Evolutionary conservation across 352 stramenopile species (phyloP), one percentile per base, ranked within the genome.

Genomic region (Globisporangium irregulare): DNA sequence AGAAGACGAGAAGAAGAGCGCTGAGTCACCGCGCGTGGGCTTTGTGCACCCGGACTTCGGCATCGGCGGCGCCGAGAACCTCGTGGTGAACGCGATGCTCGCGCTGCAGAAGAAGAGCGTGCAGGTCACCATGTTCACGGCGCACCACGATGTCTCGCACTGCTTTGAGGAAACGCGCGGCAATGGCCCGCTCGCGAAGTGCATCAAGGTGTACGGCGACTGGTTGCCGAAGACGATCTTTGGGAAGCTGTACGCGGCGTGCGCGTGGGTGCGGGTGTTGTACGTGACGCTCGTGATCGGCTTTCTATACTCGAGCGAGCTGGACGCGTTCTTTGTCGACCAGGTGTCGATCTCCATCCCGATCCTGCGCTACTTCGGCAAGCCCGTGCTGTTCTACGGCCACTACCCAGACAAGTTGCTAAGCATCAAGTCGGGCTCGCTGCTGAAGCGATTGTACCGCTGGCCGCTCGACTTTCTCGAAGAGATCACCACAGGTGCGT

Each of bases 341-440:
- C 87, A 95, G 65, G 82, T 95, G 62, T 93, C 87, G 10, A 78
- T 94, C 14, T 87, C 82, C 36, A 82, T 95, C 56, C 86, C 87
- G 24, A 84, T 95, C 63, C 67, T 95, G 61, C 84, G 87, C 41
- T 85, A 80, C 20, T 38, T 92, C 34, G 79, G 81, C 60, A 89
- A 90, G 46, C 84, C 87, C 22, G 93, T 99, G 53, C 75, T 99
- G 24, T 99, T 99, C 79, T 99, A 99, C 77, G 99, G 97, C 72
- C 98, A 99, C 72, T 99, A 99, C 79, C 98, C 98, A 0, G 98
- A 99, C 80, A 98, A 99, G 71, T 81, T 99, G 38, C 85, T 99
- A 14, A 95, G 82, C 43, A 75, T 81, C 41, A 69, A 79, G 29
- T 82, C 85, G 0, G 53, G 73, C 2, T 96, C 79, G 10, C 59